phyloP scores from a whole-genome alignment of 768 basidiomycete genomes.

The Goffeauzyma gilvescens region DNA sequence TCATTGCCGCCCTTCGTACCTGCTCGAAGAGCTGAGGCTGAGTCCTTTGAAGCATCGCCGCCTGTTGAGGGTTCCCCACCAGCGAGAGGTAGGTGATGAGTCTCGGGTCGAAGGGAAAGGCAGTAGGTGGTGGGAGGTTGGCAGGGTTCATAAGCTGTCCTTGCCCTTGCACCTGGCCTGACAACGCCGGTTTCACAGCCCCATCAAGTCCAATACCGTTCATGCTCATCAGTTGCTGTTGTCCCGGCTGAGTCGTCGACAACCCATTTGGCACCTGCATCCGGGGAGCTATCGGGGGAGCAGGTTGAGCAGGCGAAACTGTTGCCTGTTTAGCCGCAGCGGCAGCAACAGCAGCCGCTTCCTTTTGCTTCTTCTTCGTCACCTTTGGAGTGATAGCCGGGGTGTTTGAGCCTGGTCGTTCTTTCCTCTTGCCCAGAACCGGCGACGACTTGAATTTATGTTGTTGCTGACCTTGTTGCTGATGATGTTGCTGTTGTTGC shows the following conservation, averaged over 20 bases:
- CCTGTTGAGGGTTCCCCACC: slow-evolving; percentile 13
- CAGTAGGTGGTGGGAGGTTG: not conserved
- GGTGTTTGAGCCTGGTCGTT: not conserved
- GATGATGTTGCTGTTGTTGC: not conserved
- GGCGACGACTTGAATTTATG: not conserved
- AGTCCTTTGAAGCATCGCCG: slow-evolving; percentile 13
- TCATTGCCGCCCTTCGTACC: slow-evolving; percentile 10
- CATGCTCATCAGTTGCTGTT: slow-evolving; percentile 15
- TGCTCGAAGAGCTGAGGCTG: slow-evolving; percentile 12
- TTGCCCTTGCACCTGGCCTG: not conserved
- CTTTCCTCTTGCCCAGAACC: not conserved
- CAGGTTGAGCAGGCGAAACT: slow-evolving; percentile 1
- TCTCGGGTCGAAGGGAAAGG: slow-evolving; percentile 27
- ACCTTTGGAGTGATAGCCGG: not conserved
- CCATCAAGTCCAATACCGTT: not conserved
- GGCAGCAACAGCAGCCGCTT: not conserved
- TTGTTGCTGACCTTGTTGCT: not conserved
- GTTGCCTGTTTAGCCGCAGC: not conserved
- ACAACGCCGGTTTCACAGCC: not conserved
- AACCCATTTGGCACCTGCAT: slow-evolving; percentile 1
- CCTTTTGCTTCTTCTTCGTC: not conserved
- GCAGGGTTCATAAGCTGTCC: slow-evolving; percentile 1
- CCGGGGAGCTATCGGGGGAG: slow-evolving; percentile 6
- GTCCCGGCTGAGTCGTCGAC: slow-evolving; percentile 12
- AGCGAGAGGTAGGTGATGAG: slow-evolving; percentile 14